phyloP scores from a whole-genome alignment of 2,329 filamentous ascomycete genomes.

The Diplodia mutila region DNA sequence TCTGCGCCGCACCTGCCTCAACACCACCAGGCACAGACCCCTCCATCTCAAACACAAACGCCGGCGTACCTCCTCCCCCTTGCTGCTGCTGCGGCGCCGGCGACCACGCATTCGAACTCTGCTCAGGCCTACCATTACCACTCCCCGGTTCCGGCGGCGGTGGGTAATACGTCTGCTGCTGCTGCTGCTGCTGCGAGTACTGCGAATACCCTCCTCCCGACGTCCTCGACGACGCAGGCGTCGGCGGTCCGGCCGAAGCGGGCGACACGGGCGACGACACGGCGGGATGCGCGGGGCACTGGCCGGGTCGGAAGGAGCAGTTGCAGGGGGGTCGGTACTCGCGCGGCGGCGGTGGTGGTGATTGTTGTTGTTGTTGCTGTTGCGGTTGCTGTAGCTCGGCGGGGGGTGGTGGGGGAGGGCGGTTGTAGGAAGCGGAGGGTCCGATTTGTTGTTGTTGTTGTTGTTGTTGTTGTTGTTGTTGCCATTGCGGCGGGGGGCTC shows the following conservation, averaged over 20 bases:
- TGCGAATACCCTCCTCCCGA: too few relatives aligned
- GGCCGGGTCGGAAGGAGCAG: too few relatives aligned
- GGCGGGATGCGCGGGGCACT: not conserved
- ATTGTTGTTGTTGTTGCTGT: not conserved
- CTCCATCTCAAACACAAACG: conserved; percentile 6
- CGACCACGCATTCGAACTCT: too few relatives aligned
- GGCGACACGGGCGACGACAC: not conserved
- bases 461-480: not conserved
- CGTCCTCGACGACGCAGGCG: not conserved
- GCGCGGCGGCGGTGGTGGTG: too few relatives aligned
- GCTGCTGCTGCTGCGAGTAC: not conserved
- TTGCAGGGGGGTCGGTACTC: too few relatives aligned
- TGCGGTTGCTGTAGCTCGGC: not conserved
- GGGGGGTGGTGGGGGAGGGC: not conserved
- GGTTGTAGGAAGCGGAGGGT: not conserved
- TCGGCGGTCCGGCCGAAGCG: not conserved
- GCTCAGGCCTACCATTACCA: too few relatives aligned
- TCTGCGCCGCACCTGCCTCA: too few relatives aligned
- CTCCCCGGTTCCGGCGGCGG: not conserved
- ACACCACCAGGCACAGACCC: not conserved
- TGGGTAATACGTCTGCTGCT: not conserved
- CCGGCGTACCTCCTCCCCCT: not conserved
- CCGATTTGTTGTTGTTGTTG: not conserved
- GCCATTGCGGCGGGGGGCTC: too few relatives aligned
- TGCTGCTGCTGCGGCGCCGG: not conserved